These are phyloP conservation scores for Lanmaoa rubissima DNA, from an alignment of 768 basidiomycete species.

Conservation along the genomic window DNA sequence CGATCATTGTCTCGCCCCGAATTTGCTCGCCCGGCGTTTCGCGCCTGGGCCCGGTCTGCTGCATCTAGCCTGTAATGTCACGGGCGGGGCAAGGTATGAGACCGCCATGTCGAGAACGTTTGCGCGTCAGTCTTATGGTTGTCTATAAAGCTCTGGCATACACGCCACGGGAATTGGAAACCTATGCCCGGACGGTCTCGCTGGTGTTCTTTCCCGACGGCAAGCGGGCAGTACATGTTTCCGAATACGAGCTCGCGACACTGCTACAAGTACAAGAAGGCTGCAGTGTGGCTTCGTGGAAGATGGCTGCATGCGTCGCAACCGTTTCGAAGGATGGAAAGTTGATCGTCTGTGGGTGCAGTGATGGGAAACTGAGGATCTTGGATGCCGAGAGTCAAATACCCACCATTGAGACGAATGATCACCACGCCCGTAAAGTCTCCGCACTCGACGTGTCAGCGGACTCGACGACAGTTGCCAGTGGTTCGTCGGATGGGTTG, in stretches of 20 bases:
- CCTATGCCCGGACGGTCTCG: background rate
- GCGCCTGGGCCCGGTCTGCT: background rate
- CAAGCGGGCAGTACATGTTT: slow-evolving; percentile 1
- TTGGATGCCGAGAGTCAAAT: background rate
- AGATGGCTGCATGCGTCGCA: background rate
- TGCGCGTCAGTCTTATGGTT: background rate
- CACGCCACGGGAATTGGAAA: background rate
- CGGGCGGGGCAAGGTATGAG: slow-evolving; percentile 1
- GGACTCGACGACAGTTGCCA: background rate
- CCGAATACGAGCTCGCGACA: background rate
- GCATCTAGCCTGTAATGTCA: background rate
- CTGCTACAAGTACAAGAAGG: background rate
- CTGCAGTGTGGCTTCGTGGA: background rate
- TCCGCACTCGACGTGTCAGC: slow-evolving; percentile 3
- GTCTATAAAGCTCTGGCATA: background rate
- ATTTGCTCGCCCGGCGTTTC: background rate
- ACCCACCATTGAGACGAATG: background rate
- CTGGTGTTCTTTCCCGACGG: slow-evolving; percentile 3
- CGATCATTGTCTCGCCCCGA: background rate
- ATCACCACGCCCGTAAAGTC: background rate
- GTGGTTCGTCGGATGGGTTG: slow-evolving; percentile 2
- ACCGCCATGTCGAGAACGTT: background rate
- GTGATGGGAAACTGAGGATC: slow-evolving; percentile 1
- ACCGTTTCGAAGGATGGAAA: slow-evolving; percentile 1
- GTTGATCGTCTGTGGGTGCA: slow-evolving; percentile 2